These are phyloP conservation scores for Medicago truncatula DNA, from an alignment of 306 rosid genomes.

Conservation along the genomic window MtrunA17r5.0-ANR NC_053046.1:42317501-42318000, in stretches of 20 bases:
- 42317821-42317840: conserved; percentile 95
- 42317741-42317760: background rate
- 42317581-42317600: conserved; percentile 98
- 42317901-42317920: conserved; percentile 24
- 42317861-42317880: conserved; percentile 84
- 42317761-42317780: conserved; percentile 29
- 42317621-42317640: conserved; percentile 95
- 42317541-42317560: conserved; percentile 13
- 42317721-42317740: background rate
- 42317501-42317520: background rate
- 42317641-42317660: conserved; percentile 92
- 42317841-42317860: conserved; percentile 93
- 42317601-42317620: conserved; percentile 94
- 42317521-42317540: background rate
- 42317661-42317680: conserved; percentile 82
- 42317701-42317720: background rate
- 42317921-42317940: conserved; percentile 21
- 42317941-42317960: background rate
- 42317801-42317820: conserved; percentile 98
- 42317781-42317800: conserved; percentile 91
- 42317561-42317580: conserved; percentile 41
- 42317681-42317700: conserved; percentile 3
- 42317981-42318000: conserved; percentile 87
- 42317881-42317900: conserved; percentile 53
- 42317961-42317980: background rate